Evolutionary conservation across 1,139 yeast genomes (phyloP), one percentile per base, ranked within the genome.

Genomic region (Yamadazyma oceani): DNA sequence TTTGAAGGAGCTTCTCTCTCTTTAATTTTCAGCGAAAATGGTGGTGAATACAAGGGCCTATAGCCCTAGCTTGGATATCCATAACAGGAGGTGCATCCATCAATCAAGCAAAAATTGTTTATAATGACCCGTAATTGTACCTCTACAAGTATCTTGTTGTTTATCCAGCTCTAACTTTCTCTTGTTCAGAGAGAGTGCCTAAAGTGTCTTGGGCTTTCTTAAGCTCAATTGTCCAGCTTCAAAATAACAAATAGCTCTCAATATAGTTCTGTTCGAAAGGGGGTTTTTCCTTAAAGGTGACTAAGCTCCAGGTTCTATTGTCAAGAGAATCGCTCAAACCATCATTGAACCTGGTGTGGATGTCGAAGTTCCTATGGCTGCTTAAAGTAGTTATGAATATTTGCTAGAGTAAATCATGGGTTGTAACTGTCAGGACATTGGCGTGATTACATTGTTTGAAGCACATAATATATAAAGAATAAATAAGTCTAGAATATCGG

Each of bases 21-120:
- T 42, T 43, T 26, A 44, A 36, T 17, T 22, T 42, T 14, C 31
- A 43, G 45, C 4, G 46, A 45, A 22, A 41, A 39, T 31, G 44
- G 45, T 4, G 43, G 48, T 10, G 41, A 22, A 34, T 38, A 34
- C 23, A 40, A 36, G 4, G 45, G 23, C 24, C 42, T 42, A 29
- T 45, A 43, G 3, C 48, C 48, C 25, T 39, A 33, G 17, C 26
- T 24, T 24, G 26, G 13, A 24, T 24, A 24, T 21, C 39, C 40
- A 34, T 43, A 24, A 43, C 35, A 3, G 38, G 39, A 27, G 38
- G 37, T 17, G 31, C 31, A 32, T 40, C 48, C 19, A 41, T 17
- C 3, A 23, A 27, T 38, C 38, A 23, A 32, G 33, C 9, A 40
- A 27, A 33, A 42, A 40, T 23, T 37, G 39, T 22, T 40, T 38